Evolutionary conservation across 1,139 yeast species (phyloP).

Genomic region (Yamadazyma pseudoaaseri): DNA sequence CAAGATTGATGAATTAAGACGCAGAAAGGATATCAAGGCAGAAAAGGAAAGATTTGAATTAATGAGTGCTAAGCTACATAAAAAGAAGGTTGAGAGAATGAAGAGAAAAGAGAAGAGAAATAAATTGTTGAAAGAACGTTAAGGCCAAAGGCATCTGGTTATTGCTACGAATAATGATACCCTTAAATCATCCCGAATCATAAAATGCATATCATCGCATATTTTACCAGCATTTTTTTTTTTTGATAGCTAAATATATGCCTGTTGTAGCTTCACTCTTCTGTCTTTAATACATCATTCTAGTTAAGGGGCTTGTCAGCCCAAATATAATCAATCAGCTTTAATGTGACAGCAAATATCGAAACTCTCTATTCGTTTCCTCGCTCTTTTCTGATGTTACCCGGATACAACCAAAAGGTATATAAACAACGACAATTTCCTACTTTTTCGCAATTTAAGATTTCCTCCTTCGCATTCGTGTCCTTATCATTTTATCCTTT

Average conservation of each 20-base stretch:
- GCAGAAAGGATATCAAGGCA: conserved; percentile 65
- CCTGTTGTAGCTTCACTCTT: too few species aligned
- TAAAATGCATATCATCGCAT: too few species aligned
- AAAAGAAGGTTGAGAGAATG: conserved; percentile 74
- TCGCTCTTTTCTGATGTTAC: too few species aligned
- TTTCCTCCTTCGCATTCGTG: neutral
- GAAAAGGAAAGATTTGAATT: conserved; percentile 73
- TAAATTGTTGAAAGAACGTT: conserved; percentile 71
- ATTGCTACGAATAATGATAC: neutral
- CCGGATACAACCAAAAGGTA: conserved; percentile 9
- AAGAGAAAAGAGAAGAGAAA: conserved; percentile 82
- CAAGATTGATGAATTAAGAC: conserved; percentile 55
- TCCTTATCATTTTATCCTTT: neutral
- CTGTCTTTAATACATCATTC: too few species aligned
- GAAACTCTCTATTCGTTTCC: too few species aligned
- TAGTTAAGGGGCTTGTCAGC: too few species aligned
- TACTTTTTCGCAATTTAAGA: conserved; percentile 2
- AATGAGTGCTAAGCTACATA: conserved; percentile 72
- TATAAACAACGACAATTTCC: conserved; percentile 11
- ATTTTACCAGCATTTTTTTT: too few species aligned
- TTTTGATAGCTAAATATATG: too few species aligned
- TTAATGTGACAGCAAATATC: too few species aligned
- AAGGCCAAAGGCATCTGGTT: conserved; percentile 10
- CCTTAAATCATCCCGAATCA: neutral
- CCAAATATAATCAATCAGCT: too few species aligned